Percentiles rank a stretch among this genome's conserved stretches.
Conservation (phyloP, 352 stramenopile genomes). For the Phytophthora aleatoria region DNA sequence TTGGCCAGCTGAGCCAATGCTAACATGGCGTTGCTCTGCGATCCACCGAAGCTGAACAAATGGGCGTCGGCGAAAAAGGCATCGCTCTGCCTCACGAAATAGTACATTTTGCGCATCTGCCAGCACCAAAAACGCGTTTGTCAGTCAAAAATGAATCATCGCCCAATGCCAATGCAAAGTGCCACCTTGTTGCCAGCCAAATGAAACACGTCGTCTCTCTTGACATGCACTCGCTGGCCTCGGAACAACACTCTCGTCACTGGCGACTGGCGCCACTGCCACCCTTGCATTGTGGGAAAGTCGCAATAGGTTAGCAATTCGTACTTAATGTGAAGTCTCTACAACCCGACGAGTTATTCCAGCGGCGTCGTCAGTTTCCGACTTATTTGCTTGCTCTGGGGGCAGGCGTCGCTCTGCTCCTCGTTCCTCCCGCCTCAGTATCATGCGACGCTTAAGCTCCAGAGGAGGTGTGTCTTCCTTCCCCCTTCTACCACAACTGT, state of each 20-base stretch:
- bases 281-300: neutral
- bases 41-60: slow-evolving; percentile 76
- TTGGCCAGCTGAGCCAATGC: slow-evolving; percentile 82
- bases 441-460: slow-evolving; percentile 64
- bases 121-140: neutral
- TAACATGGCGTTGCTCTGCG: slow-evolving; percentile 89
- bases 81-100: slow-evolving; percentile 70
- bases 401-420: neutral
- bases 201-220: slow-evolving; percentile 81
- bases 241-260: slow-evolving; percentile 74
- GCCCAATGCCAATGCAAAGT: neutral
- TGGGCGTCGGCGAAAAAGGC: slow-evolving; percentile 61
- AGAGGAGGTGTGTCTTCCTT: slow-evolving; percentile 42
- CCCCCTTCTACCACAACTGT: neutral
- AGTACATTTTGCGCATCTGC: slow-evolving; percentile 84
- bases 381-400: neutral
- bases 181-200: slow-evolving; percentile 85
- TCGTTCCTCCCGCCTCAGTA: neutral
- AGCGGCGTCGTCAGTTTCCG: slow-evolving; percentile 20
- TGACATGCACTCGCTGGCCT: slow-evolving; percentile 76
- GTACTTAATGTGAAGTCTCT: slow-evolving; percentile 16
- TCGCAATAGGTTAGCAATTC: slow-evolving; percentile 7
- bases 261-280: slow-evolving; percentile 43
- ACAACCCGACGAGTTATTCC: slow-evolving; percentile 27
- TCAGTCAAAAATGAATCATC: neutral